Evolutionary conservation across 192 early-diverging fungal species (phyloP).

Genomic region (Anaeromyces robustus): DNA sequence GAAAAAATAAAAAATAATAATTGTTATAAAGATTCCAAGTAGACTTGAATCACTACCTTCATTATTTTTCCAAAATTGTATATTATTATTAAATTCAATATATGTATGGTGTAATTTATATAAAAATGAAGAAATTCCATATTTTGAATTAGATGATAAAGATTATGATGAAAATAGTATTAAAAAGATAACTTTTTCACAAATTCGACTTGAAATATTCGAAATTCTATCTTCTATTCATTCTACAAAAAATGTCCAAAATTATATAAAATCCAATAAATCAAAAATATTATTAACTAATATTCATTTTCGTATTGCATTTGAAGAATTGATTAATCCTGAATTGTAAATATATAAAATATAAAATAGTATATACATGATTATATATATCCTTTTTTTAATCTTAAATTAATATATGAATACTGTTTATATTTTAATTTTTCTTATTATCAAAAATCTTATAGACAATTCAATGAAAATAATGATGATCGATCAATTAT

Average conservation of each 20-base stretch:
- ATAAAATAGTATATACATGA: too few species aligned
- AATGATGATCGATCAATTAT: conserved; percentile 11
- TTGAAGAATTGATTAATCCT: conserved; percentile 24
- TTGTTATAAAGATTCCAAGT: conserved; percentile 1
- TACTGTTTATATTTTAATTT: too few species aligned
- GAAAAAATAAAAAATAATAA: too few species aligned
- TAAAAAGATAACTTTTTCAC: conserved; percentile 5
- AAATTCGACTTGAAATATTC: background rate
- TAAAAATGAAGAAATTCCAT: conserved; percentile 9
- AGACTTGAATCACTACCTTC: background rate
- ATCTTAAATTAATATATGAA: too few species aligned
- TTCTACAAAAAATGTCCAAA: background rate
- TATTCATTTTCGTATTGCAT: conserved; percentile 6
- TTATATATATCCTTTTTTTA: too few species aligned
- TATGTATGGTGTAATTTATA: conserved; percentile 20
- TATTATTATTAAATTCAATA: conserved; percentile 23
- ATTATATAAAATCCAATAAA: conserved; percentile 12
- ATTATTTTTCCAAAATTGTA: conserved; percentile 15
- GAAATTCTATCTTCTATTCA: background rate
- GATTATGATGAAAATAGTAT: conserved; percentile 7
- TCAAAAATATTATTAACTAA: conserved; percentile 17
- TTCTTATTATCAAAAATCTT: conserved; percentile 18
- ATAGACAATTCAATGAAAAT: conserved; percentile 29
- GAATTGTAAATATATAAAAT: conserved; percentile 14
- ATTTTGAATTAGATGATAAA: conserved; percentile 17